Evolutionary conservation across 352 stramenopile genomes (phyloP), one percentile per base, ranked within the genome.

Genomic region (Pythium chondricola): DNA sequence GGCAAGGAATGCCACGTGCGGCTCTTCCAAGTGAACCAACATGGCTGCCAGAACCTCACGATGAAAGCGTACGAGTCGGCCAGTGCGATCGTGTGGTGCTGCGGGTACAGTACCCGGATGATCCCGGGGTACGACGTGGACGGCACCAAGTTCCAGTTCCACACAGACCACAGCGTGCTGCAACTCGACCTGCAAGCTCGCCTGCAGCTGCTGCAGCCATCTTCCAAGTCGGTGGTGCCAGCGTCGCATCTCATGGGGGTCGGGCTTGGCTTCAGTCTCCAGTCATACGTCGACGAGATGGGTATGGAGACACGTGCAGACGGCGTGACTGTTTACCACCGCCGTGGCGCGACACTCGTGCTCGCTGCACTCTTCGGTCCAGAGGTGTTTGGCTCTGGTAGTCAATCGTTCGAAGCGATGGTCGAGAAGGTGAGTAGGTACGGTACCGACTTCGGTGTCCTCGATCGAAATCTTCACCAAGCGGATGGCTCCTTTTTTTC

Each of bases 321-420:
- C 37, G 83, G 83, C 6, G 75, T 93, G 21, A 90, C 84, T 0
- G 80, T 95, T n/a, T 96, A 95, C 51, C 79, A 88, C 40, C 74
- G 78, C 21, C 76, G 76, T n/a, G 78, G 81, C 10, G 81, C 78
- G 6, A 57, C 59, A 5, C 59, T 90, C n/a, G 72, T 87, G n/a
- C 63, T 93, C 20, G 79, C 80, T 26, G 64, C 71, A 4, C 45
- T 88, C 20, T 89, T 89, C 48, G 77, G 82, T 1, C 14, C 60
- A 0, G 61, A 71, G 10, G 69, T 88, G 14, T 90, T 83, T 59
- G 81, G 81, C 24, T 60, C 48, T 21, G 75, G 77, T 38, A 46
- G 50, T 25, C 59, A 45, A 2, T 82, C 68, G 43, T 93, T 88
- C 52, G 76, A 90, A 54, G 78, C 89, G 52, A 92, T 92, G 81